These are phyloP conservation scores for Proteromonas lacertae DNA, from an alignment of 352 stramenopile genomes.

Conservation along the genomic window DNA sequence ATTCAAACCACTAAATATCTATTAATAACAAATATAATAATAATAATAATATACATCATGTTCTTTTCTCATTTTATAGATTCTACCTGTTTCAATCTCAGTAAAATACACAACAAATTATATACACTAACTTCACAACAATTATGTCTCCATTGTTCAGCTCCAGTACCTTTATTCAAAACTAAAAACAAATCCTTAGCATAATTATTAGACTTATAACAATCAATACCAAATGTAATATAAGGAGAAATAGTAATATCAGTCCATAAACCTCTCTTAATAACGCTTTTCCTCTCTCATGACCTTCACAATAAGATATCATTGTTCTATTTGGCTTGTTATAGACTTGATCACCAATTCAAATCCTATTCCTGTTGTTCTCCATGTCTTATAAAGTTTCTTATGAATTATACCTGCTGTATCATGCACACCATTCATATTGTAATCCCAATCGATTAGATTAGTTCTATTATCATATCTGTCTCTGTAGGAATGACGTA, in stretches of 20 bases:
- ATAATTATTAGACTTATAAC: slow-evolving; percentile 23
- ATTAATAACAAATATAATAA: too few relatives aligned
- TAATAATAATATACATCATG: too few relatives aligned
- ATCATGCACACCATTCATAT: slow-evolving; percentile 10
- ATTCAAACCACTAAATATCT: background rate
- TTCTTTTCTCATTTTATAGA: slow-evolving; percentile 41
- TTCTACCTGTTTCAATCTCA: slow-evolving; percentile 38
- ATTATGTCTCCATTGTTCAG: slow-evolving; percentile 67
- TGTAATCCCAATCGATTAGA: slow-evolving; percentile 72
- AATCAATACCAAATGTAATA: slow-evolving; percentile 43
- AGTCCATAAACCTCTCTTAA: slow-evolving; percentile 33
- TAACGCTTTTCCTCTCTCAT: background rate
- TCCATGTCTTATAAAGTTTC: slow-evolving; percentile 50
- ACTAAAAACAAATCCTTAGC: slow-evolving; percentile 54
- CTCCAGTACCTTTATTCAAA: slow-evolving; percentile 36
- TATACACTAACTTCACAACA: slow-evolving; percentile 51
- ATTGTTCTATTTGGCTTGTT: slow-evolving; percentile 47
- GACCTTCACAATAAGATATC: slow-evolving; percentile 31
- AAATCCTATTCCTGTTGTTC: slow-evolving; percentile 54
- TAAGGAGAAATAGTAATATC: slow-evolving; percentile 58
- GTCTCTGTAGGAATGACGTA: slow-evolving; percentile 49
- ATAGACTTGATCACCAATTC: slow-evolving; percentile 63
- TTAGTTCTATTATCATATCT: slow-evolving; percentile 60
- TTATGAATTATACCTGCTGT: slow-evolving; percentile 51
- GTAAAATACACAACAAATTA: slow-evolving; percentile 51